Percentiles rank a stretch among this genome's conserved stretches.
phyloP scores from a whole-genome alignment of 106 monocot genomes.

The Acanthochlamys bracteata region DNA sequence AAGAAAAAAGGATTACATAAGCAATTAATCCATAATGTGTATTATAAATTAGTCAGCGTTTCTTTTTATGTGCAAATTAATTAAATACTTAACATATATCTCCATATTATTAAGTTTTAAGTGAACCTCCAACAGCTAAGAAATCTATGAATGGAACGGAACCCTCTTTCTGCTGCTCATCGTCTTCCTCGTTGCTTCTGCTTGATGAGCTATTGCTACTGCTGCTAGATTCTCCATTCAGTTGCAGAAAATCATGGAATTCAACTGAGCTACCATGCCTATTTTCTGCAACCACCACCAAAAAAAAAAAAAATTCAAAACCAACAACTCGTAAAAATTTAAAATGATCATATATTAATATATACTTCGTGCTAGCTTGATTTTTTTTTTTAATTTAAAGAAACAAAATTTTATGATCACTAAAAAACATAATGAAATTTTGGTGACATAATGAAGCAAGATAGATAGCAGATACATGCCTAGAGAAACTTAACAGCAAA shows the following conservation, averaged over 20 bases:
- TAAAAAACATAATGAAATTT: neutral
- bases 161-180: neutral
- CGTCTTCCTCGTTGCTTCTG: conserved; percentile 1
- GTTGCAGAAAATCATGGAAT: conserved; percentile 30
- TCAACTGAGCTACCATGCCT: neutral
- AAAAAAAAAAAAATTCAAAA: neutral
- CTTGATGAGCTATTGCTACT: neutral
- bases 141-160: conserved; percentile 24
- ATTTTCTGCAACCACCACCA: conserved; percentile 1
- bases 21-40: no score
- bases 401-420: neutral
- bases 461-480: no score
- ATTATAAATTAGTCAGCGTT: no score
- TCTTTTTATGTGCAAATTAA: no score
- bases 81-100: no score
- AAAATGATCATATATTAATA: neutral
- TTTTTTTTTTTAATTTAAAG: neutral
- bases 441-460: no score
- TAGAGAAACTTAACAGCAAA: no score
- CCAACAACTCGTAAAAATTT: neutral
- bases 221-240: neutral
- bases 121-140: conserved; percentile 21
- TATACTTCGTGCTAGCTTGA: neutral
- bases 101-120: no score
- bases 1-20: no score